Base-by-base conservation (phyloP, 2,329 filamentous ascomycete species). In the Dactylellina sp. region DNA sequence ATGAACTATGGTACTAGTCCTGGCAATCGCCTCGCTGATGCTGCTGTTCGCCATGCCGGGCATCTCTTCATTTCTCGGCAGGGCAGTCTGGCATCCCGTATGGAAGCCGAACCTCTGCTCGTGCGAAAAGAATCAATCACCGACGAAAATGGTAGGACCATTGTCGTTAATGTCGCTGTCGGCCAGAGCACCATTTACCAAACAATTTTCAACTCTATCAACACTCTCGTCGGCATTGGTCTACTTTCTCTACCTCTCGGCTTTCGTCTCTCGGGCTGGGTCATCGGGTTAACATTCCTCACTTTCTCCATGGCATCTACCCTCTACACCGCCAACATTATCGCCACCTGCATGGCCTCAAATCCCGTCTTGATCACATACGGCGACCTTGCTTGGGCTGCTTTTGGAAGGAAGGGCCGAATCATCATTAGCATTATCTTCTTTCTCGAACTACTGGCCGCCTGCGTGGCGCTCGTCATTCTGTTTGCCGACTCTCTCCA, bases 171-270 rank as follows among this genome's bases (percentile, higher is more conserved):
- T 77, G 87, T 94, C 1, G 89, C 97, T 1, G 90, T 96, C 75
- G 94, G 94, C 40, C 93, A 96, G 82, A 96, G 92, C n/a, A 99
- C 94, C 0, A 85, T 98, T 14, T 93, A 93, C 0, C 94, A 98
- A 83, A 98, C 94, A 5, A 87, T 97, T 75, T 96, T 98, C 84
- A 99, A 99, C 82, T 96, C 92, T 1, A 94, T 94, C 80, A 97
- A 97, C 77, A 77, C 78, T 5, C 75, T 79, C 18, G 77, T 79
- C 42, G 78, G 78, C 2, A 89, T 99, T 28, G 94, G 94, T 0
- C 83, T 99, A 28, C 85, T 99, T 56, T 96, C 92, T 81, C 84
- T 99, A 61, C 95, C 94, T 4, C 86, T 98, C 79, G 94, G 91
- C 4, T 84, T 98, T 78, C 11, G 94, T 93, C 61, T 74, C 28